Conservation (phyloP, 1,139 yeast genomes). For the Yamadazyma pseudoaaseri region DNA sequence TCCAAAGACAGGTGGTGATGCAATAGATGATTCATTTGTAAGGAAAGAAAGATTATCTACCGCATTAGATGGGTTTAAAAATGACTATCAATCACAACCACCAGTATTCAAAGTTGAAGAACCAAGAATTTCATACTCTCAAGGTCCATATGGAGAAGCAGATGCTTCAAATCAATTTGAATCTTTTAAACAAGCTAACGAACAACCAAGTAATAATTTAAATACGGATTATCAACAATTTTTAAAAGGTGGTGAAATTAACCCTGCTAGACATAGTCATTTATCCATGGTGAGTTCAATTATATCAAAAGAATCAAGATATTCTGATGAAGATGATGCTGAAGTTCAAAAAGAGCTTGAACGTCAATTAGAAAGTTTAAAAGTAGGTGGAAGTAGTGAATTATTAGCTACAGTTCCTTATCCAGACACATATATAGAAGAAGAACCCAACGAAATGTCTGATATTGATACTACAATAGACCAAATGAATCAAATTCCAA, state of each 20-base stretch:
- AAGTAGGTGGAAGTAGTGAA: conserved; percentile 23
- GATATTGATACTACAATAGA: background rate
- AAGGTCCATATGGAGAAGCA: background rate
- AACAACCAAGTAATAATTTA: conserved; percentile 10
- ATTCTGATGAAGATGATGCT: conserved; percentile 36
- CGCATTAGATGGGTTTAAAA: conserved; percentile 30
- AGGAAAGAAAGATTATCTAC: conserved; percentile 23
- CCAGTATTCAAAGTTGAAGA: conserved; percentile 3
- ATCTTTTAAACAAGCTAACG: conserved; percentile 13
- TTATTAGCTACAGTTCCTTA: conserved; percentile 1
- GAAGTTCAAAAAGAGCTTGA: conserved; percentile 41
- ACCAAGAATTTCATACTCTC: conserved; percentile 11
- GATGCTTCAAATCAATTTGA: conserved; percentile 16
- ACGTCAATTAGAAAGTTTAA: conserved; percentile 39
- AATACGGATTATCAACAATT: conserved; percentile 32
- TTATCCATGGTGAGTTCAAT: conserved; percentile 46
- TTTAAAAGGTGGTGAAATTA: conserved; percentile 14
- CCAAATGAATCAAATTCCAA: background rate
- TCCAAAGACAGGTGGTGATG: conserved; percentile 7
- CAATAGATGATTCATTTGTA: conserved; percentile 4
- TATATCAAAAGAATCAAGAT: conserved; percentile 34
- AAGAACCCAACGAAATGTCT: background rate
- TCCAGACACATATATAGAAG: background rate
- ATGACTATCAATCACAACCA: conserved; percentile 18
- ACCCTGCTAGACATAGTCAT: conserved; percentile 27